Conservation (phyloP, 2,329 filamentous ascomycete genomes). For the Cytospora paraplurivora region DNA sequence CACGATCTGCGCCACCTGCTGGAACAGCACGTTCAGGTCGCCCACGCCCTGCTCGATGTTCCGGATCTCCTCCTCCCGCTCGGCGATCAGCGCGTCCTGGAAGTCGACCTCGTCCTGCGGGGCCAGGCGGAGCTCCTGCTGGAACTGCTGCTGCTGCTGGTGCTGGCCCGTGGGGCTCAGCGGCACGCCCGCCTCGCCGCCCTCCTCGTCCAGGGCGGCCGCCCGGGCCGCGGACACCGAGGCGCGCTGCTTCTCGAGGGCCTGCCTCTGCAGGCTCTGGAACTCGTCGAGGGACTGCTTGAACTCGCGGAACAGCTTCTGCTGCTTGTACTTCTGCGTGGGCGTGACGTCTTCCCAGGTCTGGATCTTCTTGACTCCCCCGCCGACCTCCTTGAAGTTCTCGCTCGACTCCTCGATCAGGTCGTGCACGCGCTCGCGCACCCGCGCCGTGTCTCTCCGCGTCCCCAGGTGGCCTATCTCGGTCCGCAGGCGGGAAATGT, state of each 20-base stretch:
- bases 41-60: constrained; percentile 97
- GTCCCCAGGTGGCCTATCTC: constrained; percentile 87
- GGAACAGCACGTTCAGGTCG: constrained; percentile 94
- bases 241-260: constrained; percentile 89
- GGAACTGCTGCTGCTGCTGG: constrained; percentile 64
- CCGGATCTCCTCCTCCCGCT: constrained; percentile 94
- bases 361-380: constrained; percentile 90
- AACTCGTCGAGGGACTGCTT: constrained; percentile 87
- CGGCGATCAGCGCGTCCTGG: constrained; percentile 91
- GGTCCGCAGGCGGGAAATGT: constrained; percentile 80
- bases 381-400: constrained; percentile 87
- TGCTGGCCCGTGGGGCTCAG: constrained; percentile 49
- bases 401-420: constrained; percentile 83
- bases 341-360: constrained; percentile 84
- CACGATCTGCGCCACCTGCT: constrained; percentile 97
- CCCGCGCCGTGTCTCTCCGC: constrained; percentile 84
- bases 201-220: constrained; percentile 65
- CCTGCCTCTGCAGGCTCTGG: constrained; percentile 84
- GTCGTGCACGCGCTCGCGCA: constrained; percentile 87
- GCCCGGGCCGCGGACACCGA: constrained; percentile 81
- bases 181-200: constrained; percentile 37
- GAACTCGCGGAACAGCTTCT: constrained; percentile 93
- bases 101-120: constrained; percentile 96
- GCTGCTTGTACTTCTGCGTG: constrained; percentile 93
- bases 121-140: constrained; percentile 79